Conservation (phyloP, 1,284 basidiomycete species). For the Naganishia sp. region DNA sequence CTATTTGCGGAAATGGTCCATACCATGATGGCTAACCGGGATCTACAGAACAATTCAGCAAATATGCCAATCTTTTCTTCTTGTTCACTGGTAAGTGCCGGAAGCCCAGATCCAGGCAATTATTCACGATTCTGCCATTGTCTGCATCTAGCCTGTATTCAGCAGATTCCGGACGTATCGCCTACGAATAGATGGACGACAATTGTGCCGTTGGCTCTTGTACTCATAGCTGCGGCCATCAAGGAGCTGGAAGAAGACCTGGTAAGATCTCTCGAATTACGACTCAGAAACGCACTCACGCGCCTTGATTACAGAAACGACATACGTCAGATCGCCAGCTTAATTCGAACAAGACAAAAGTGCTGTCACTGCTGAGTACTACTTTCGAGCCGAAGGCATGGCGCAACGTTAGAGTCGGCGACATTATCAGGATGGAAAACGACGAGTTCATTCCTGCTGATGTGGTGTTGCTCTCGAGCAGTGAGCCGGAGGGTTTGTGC, state of each 20-base stretch:
- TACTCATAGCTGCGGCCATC: conserved; percentile 91
- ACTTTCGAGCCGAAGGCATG: conserved; percentile 78
- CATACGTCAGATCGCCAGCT: conserved; percentile 92
- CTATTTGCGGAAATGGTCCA: no score
- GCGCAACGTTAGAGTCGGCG: conserved; percentile 87
- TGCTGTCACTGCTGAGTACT: conserved; percentile 63
- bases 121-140: not conserved
- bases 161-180: conserved; percentile 97
- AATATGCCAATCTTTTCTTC: conserved; percentile 99
- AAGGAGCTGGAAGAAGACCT: conserved; percentile 96
- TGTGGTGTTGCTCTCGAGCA: conserved; percentile 80
- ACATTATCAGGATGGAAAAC: conserved; percentile 85
- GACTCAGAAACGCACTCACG: not conserved
- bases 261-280: conserved; percentile 38
- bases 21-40: conserved; percentile 6
- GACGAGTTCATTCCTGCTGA: conserved; percentile 97
- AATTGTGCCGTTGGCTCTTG: conserved; percentile 84
- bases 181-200: conserved; percentile 96
- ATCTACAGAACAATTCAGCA: conserved; percentile 86
- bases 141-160: conserved; percentile 70
- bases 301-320: conserved; percentile 66
- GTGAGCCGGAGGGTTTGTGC: conserved; percentile 94
- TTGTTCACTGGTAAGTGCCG: conserved; percentile 72
- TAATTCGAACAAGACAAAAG: conserved; percentile 79
- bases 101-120: not conserved